A percentile compares a stretch with the other conserved stretches of the same genome.
Conservation (phyloP, 176 grass and related monocot genomes). For the Paspalum vaginatum region DNA sequence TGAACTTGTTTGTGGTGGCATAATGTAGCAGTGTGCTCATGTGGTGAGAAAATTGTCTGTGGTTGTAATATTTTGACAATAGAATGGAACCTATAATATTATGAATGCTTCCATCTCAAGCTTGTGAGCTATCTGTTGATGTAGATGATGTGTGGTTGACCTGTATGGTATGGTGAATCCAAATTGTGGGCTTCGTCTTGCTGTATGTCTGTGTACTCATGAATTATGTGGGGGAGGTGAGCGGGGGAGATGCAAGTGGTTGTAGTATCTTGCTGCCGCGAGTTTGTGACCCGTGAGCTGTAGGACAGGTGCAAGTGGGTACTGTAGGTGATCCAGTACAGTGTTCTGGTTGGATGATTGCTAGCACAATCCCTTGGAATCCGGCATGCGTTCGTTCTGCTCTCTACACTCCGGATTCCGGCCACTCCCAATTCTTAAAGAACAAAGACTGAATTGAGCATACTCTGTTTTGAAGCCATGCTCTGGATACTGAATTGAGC, state of each 20-base stretch:
- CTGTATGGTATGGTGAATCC: neutral
- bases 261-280: too few relatives aligned
- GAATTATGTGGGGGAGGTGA: neutral
- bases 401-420: too few relatives aligned
- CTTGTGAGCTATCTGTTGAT: neutral
- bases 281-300: too few relatives aligned
- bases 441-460: neutral
- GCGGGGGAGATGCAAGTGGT: neutral
- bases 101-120: neutral
- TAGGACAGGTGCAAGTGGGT: neutral
- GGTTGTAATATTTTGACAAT: constrained; percentile 1
- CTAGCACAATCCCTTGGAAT: neutral
- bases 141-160: neutral
- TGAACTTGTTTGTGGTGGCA: neutral
- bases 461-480: neutral
- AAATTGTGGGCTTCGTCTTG: neutral
- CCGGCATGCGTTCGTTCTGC: too few relatives aligned
- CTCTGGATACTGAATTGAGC: neutral
- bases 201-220: neutral
- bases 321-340: neutral
- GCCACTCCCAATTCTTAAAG: too few relatives aligned
- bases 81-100: neutral
- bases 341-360: neutral
- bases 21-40: neutral
- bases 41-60: neutral